Conservation (phyloP, 2,329 filamentous ascomycete species). For the Leptographium wingfieldii region DNA sequence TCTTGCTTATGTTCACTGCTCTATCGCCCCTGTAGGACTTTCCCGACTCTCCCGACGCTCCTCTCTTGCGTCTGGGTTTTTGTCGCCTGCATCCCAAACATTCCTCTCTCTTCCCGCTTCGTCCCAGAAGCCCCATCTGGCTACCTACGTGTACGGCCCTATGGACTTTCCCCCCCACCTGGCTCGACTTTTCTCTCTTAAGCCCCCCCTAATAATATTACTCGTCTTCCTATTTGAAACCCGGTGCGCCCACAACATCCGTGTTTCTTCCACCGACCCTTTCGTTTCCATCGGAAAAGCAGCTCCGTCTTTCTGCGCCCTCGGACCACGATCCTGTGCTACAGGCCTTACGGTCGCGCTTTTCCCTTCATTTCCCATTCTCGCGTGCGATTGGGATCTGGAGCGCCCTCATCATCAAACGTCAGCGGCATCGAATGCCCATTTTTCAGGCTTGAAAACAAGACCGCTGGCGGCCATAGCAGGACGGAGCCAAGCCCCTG, state of each 20-base stretch:
- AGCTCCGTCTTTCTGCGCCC: slow-evolving; percentile 3
- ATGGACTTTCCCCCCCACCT: not conserved
- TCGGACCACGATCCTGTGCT: slow-evolving; percentile 5
- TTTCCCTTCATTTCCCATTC: not conserved
- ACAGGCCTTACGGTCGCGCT: slow-evolving; percentile 6
- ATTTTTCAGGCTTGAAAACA: not conserved
- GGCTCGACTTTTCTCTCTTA: not conserved
- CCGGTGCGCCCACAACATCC: slow-evolving; percentile 7
- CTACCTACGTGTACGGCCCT: not conserved
- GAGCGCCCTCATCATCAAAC: not conserved
- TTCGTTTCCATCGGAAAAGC: slow-evolving; percentile 2
- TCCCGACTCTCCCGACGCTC: not conserved
- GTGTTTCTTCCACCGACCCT: slow-evolving; percentile 1
- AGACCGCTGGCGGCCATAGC: not conserved
- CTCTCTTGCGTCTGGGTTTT: not conserved
- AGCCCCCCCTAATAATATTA: not conserved
- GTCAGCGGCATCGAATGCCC: not conserved
- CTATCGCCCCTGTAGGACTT: not conserved
- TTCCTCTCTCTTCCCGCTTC: not conserved
- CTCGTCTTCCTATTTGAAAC: slow-evolving; percentile 12
- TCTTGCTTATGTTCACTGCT: not conserved
- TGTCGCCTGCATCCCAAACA: not conserved
- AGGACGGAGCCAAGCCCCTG: not conserved
- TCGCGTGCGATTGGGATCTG: not conserved
- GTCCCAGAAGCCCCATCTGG: not conserved